phyloP scores from a whole-genome alignment of 1,284 basidiomycete genomes.

The Apiotrichum siamense region DNA sequence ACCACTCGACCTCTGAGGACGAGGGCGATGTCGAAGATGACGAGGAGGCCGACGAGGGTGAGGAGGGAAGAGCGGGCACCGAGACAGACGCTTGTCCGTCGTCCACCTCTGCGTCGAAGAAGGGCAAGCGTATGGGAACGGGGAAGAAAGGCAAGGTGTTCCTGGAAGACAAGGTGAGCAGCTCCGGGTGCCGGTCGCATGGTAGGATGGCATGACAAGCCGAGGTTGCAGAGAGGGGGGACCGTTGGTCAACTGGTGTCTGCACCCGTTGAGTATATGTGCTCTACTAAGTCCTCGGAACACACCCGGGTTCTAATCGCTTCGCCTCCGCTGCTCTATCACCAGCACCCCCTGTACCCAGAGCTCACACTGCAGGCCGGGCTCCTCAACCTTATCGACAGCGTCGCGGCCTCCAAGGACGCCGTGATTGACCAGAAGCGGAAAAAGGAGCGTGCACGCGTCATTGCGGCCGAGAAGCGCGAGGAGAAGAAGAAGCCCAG shows the following conservation, averaged over 20 bases:
- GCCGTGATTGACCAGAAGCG: slow-evolving; percentile 14
- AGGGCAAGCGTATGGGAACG: slow-evolving; percentile 20
- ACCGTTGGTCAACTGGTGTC: neutral
- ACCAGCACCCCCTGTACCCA: neutral
- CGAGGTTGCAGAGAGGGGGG: no score
- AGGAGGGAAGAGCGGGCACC: no score
- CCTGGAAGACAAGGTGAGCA: slow-evolving; percentile 43
- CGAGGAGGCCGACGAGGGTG: neutral
- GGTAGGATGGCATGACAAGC: neutral
- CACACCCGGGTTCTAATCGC: neutral
- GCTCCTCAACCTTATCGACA: slow-evolving; percentile 26
- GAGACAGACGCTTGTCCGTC: no score
- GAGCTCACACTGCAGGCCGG: slow-evolving; percentile 10
- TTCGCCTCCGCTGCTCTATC: neutral
- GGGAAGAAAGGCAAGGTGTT: slow-evolving; percentile 44
- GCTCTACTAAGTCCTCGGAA: no score
- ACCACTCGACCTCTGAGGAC: slow-evolving; percentile 13
- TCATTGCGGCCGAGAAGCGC: slow-evolving; percentile 2
- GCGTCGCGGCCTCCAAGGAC: slow-evolving; percentile 26
- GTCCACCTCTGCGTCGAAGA: neutral
- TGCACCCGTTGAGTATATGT: no score
- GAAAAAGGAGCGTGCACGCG: slow-evolving; percentile 10
- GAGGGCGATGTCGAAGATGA: neutral
- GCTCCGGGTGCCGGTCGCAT: neutral
- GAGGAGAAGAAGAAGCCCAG: slow-evolving; percentile 15